These are phyloP conservation scores for Elaeis guineensis DNA, from an alignment of 176 grass and related monocot species.

Conservation along the genomic window DNA sequence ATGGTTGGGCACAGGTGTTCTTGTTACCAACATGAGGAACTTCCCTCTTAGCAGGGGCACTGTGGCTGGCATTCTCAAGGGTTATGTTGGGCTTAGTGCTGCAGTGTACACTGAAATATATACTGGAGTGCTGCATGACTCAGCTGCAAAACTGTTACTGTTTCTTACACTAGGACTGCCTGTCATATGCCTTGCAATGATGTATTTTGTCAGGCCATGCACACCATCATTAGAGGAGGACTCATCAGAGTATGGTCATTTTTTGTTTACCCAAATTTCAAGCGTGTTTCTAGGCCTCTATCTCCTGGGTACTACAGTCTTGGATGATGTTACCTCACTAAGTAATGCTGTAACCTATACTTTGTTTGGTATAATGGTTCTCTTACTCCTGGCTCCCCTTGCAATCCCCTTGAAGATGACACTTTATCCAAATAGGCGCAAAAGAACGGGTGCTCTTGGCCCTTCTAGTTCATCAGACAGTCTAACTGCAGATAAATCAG, in stretches of 20 bases:
- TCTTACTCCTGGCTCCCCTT: conserved; percentile 77
- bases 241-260: conserved; percentile 57
- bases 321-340: conserved; percentile 50
- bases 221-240: conserved; percentile 70
- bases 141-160: conserved; percentile 56
- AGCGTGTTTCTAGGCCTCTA: conserved; percentile 72
- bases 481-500: conserved; percentile 35
- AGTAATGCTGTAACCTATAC: conserved; percentile 37
- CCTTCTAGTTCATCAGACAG: conserved; percentile 49
- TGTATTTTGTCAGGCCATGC: conserved; percentile 85
- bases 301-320: conserved; percentile 57
- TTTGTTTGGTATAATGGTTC: conserved; percentile 78
- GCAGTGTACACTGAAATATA: conserved; percentile 78
- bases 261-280: conserved; percentile 73
- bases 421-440: conserved; percentile 50
- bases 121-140: conserved; percentile 66
- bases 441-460: conserved; percentile 25
- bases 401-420: conserved; percentile 95
- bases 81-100: conserved; percentile 81
- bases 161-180: conserved; percentile 77
- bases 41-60: conserved; percentile 86
- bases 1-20: conserved; percentile 73
- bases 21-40: conserved; percentile 97
- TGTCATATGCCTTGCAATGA: conserved; percentile 47
- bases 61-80: conserved; percentile 88